Evolutionary conservation across 1,139 yeast species (phyloP).

Genomic region (Blastobotrys buckinghamii): DNA sequence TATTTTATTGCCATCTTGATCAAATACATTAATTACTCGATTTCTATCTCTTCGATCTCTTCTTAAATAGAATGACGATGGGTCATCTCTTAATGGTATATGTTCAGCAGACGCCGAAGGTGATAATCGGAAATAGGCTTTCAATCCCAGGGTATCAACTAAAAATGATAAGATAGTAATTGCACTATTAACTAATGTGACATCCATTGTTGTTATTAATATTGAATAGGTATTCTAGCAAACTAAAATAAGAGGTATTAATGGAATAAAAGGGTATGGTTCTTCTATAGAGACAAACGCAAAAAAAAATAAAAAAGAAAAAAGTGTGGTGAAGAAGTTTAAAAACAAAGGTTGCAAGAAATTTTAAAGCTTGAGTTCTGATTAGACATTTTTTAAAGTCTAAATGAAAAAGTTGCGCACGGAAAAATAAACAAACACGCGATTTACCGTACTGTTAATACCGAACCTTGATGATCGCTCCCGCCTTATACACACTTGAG

Average conservation of each 20-base stretch:
- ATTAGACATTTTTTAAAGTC: too few relatives aligned
- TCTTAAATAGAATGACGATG: constrained; percentile 43
- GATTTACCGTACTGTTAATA: too few relatives aligned
- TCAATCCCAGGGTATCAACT: constrained; percentile 7
- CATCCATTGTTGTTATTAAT: constrained; percentile 5
- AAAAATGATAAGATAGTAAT: constrained; percentile 4
- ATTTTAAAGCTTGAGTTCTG: too few relatives aligned
- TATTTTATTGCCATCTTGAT: constrained; percentile 39
- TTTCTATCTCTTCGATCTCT: constrained; percentile 45
- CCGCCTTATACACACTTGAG: neutral
- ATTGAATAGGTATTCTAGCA: neutral
- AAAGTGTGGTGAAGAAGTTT: too few relatives aligned
- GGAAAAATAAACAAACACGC: too few relatives aligned
- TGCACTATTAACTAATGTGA: constrained; percentile 2
- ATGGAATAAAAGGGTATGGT: neutral
- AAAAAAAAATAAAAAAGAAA: neutral
- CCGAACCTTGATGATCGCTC: neutral
- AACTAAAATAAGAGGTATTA: neutral
- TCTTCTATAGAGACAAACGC: too few relatives aligned
- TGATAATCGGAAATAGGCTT: constrained; percentile 1
- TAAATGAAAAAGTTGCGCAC: too few relatives aligned
- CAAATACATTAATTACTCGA: constrained; percentile 46
- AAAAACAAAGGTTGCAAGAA: neutral
- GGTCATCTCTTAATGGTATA: constrained; percentile 29
- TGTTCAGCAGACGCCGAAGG: constrained; percentile 10